phyloP scores from a whole-genome alignment of 1,139 yeast species.

The Candida dubliniensis region DNA sequence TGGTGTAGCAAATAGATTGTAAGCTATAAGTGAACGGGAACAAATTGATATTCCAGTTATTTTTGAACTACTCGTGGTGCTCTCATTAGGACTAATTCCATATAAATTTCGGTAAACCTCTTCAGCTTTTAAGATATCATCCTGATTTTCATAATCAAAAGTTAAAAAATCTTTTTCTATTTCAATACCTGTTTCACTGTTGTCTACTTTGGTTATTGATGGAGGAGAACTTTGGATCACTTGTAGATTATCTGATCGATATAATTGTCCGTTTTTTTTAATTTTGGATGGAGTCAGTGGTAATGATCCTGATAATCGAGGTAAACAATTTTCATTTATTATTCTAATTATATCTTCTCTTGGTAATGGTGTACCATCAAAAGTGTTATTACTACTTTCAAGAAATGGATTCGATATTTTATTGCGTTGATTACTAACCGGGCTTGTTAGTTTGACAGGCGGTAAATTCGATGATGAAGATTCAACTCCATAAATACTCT shows the following conservation, averaged over 20 bases:
- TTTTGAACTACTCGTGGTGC: constrained; percentile 2
- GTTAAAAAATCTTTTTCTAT: constrained; percentile 23
- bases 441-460: too few relatives aligned
- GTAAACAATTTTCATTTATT: constrained; percentile 8
- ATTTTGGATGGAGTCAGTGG: not conserved
- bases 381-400: not conserved
- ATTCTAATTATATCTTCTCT: constrained; percentile 5
- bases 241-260: not conserved
- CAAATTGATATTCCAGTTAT: not conserved
- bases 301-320: not conserved
- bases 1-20: not conserved
- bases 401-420: constrained; percentile 8
- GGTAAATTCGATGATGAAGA: too few relatives aligned
- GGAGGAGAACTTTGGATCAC: constrained; percentile 12
- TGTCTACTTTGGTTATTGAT: constrained; percentile 1
- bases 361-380: not conserved
- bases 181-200: constrained; percentile 13
- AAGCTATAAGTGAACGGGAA: not conserved
- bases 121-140: constrained; percentile 10
- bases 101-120: constrained; percentile 14
- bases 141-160: constrained; percentile 19
- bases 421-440: not conserved
- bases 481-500: too few relatives aligned
- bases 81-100: constrained; percentile 13
- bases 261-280: not conserved